A percentile compares a stretch with the other conserved stretches of the same genome.
Conservation (phyloP, 2,329 filamentous ascomycete genomes). For the Xylaria sp. region DNA sequence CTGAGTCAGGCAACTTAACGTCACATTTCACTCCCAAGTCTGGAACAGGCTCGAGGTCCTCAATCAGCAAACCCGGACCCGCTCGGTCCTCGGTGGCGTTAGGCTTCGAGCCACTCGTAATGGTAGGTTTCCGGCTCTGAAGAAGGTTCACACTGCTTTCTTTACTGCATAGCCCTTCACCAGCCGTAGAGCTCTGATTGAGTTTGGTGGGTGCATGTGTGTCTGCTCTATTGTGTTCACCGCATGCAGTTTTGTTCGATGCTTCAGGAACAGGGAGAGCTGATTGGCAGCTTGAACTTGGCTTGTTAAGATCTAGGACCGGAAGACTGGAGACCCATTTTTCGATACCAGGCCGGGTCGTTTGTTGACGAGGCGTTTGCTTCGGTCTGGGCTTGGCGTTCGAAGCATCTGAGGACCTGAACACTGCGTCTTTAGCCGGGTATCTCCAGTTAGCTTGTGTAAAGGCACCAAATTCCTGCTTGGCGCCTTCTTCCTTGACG, state of each 20-base stretch:
- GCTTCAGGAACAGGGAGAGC: not conserved
- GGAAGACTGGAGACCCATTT: conserved; percentile 31
- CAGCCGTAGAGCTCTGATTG: not conserved
- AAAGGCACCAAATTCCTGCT: conserved; percentile 30
- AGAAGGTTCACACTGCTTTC: not conserved
- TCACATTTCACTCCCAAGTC: not conserved
- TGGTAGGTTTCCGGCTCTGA: not conserved
- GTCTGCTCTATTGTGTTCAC: not conserved
- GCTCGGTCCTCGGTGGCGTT: not conserved
- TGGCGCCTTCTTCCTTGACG: not conserved
- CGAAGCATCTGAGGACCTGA: not conserved
- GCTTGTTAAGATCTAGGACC: not conserved
- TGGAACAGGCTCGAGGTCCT: not conserved
- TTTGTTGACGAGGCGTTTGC: not conserved
- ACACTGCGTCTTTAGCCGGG: conserved; percentile 1
- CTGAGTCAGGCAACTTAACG: not conserved
- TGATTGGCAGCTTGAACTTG: not conserved
- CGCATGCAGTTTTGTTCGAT: not conserved
- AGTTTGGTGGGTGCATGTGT: not conserved
- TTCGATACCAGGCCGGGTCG: conserved; percentile 20
- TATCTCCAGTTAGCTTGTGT: conserved; percentile 27
- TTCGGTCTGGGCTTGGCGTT: not conserved
- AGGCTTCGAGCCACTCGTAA: not conserved
- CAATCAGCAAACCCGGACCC: not conserved
- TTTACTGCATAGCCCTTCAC: not conserved